Evolutionary conservation across 1,284 basidiomycete genomes (phyloP).

Genomic region (Athelia psychrophila): DNA sequence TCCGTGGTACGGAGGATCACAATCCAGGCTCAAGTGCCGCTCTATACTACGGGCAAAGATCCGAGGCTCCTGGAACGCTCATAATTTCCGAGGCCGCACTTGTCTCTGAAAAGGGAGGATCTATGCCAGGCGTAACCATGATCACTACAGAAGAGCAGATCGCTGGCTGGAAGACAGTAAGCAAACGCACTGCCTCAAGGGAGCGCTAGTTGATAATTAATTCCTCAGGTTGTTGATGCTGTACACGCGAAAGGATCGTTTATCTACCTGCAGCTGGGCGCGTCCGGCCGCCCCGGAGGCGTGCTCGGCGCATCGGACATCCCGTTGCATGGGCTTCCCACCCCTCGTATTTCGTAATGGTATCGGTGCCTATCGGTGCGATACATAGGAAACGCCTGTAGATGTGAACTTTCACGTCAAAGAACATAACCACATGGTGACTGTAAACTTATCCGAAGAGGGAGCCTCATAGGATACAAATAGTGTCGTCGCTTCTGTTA

Average conservation of each 20-base stretch:
- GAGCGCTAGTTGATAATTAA: not conserved
- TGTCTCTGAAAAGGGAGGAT: slow-evolving; percentile 30
- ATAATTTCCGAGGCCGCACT: slow-evolving; percentile 41
- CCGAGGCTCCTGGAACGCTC: slow-evolving; percentile 32
- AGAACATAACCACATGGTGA: too few species aligned
- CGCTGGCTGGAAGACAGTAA: slow-evolving; percentile 36
- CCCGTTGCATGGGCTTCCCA: not conserved
- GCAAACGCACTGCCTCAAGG: not conserved
- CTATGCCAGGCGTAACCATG: slow-evolving; percentile 27
- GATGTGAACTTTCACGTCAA: too few species aligned
- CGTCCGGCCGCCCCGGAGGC: slow-evolving; percentile 25
- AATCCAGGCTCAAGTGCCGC: slow-evolving; percentile 11
- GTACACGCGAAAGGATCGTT: slow-evolving; percentile 35
- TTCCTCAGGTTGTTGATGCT: not conserved
- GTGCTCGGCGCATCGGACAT: not conserved
- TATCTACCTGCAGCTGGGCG: slow-evolving; percentile 38
- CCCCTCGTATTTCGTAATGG: not conserved
- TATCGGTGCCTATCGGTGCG: too few species aligned
- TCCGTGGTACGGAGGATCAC: slow-evolving; percentile 14
- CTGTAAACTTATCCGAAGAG: too few species aligned
- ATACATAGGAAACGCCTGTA: too few species aligned
- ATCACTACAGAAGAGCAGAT: slow-evolving; percentile 38
- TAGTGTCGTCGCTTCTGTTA: too few species aligned
- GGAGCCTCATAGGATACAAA: too few species aligned
- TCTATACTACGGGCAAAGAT: slow-evolving; percentile 41